Evolutionary conservation across 1,139 yeast species (phyloP), one percentile per base, ranked within the genome.

Genomic region (Spathaspora jeffriesii): DNA sequence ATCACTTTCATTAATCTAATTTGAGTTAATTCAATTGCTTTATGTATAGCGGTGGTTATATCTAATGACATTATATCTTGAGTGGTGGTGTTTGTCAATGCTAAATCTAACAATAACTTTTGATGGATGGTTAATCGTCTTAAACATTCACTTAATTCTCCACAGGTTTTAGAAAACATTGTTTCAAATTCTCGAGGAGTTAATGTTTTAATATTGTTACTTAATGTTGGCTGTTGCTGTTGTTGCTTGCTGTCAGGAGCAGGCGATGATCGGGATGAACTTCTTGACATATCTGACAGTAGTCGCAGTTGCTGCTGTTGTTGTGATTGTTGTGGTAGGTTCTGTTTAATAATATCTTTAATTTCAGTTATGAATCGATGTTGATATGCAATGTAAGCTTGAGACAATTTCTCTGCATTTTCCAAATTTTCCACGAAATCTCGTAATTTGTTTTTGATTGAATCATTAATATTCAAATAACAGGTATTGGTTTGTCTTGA

Each of bases 81-180:
- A 6, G 53, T 46, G 2, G 66, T 47, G 40, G 71, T 57, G 18
- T 79, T 71, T 20, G 84, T 82, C 28, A 91, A 70, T 0, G 96
- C 84, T 47, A 88, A 64, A 55, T 89, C 96, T 18, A 93, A 71
- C 30, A 93, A 65, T 5, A 88, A 58, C 60, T 90, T 90, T 60
- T 92, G 96, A 51, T 92, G 97, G 2, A 81, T 72, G 1, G 88
- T 81, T 22, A 92, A 70, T 46, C 96, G 75, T 50, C 93, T 73
- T 40, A 92, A 71, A 25, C 92, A 82, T 56, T 86, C 92, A 0
- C 91, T 81, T 6, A 89, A 72, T 34, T 82, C 77, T 0, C 87
- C 67, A 57, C 81, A 90, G 2, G 85, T 84, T 37, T 71, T 73
- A 2, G 76, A 66, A 42, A 90, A 64, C 91, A 91, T 85, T 2